Percentiles rank a stretch among this genome's conserved stretches.
These are phyloP conservation scores for Volvariella surrecta DNA, from an alignment of 1,284 basidiomycete genomes.

Conservation along the genomic window DNA sequence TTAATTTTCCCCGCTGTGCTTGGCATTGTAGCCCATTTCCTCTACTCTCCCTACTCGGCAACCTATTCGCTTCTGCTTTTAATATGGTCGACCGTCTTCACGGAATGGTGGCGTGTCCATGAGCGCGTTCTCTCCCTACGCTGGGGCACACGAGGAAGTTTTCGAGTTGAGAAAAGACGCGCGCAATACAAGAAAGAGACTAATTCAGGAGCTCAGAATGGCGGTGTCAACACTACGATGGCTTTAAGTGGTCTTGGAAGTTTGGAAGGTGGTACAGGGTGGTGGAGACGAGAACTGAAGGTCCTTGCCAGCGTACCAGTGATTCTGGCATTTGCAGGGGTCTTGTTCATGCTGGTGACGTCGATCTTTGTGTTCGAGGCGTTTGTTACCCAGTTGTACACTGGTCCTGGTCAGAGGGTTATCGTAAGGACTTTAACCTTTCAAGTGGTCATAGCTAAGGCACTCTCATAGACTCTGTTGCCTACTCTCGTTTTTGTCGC, in stretches of 20 bases:
- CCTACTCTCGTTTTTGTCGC: constrained; percentile 84
- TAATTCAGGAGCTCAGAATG: constrained; percentile 11
- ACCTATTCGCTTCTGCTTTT: constrained; percentile 71
- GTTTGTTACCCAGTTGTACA: constrained; percentile 80
- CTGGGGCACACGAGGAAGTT: constrained; percentile 73
- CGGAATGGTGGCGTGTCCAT: constrained; percentile 83
- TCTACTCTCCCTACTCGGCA: constrained; percentile 65
- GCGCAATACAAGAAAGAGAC: constrained; percentile 54
- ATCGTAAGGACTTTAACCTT: constrained; percentile 48
- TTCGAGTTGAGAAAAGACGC: constrained; percentile 70
- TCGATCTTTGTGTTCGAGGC: constrained; percentile 83
- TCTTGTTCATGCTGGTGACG: constrained; percentile 67
- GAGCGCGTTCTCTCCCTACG: constrained; percentile 74
- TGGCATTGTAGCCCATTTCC: constrained; percentile 55
- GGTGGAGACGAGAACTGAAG: constrained; percentile 75
- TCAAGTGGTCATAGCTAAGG: constrained; percentile 2
- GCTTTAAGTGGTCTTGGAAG: background rate
- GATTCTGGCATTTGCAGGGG: constrained; percentile 65
- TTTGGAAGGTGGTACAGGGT: constrained; percentile 19
- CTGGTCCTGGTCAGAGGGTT: constrained; percentile 75
- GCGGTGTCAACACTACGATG: background rate
- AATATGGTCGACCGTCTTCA: constrained; percentile 78
- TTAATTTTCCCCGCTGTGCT: constrained; percentile 62
- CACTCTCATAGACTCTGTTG: constrained; percentile 48
- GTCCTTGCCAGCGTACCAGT: constrained; percentile 74